Conservation (phyloP, 257 asterid genomes). For the Solanum virginianum region DNA sequence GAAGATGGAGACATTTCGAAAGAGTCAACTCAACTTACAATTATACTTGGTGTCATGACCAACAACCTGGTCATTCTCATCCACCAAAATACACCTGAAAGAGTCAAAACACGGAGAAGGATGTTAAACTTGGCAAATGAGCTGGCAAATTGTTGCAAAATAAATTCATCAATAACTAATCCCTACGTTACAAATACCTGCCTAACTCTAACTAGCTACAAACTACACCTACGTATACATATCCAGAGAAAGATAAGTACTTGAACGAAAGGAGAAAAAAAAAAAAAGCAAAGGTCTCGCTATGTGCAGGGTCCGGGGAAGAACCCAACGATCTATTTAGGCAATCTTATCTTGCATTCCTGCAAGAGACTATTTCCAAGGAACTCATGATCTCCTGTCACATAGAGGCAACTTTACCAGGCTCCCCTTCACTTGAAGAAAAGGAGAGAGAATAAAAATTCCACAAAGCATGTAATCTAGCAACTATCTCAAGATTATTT, state of each 20-base stretch:
- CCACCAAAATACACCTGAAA: slow-evolving; percentile 90
- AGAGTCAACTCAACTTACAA: slow-evolving; percentile 37
- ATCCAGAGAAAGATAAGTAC: not conserved
- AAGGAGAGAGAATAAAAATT: not conserved
- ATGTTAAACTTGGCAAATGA: not conserved
- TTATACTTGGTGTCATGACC: slow-evolving; percentile 94
- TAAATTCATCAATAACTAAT: not conserved
- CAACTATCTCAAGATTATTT: not conserved
- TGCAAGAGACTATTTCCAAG: no score
- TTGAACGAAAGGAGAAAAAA: not conserved
- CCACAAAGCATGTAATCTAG: not conserved
- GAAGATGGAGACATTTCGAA: not conserved
- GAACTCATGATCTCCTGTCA: no score
- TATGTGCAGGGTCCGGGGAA: no score
- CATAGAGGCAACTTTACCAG: no score
- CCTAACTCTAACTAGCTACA: not conserved
- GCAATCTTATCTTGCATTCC: no score
- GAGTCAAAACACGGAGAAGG: not conserved
- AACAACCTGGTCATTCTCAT: slow-evolving; percentile 70
- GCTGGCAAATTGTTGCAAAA: not conserved
- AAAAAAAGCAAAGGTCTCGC: no score
- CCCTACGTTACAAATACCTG: not conserved
- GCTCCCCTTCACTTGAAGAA: no score
- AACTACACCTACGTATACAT: no score
- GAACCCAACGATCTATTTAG: no score